phyloP scores from a whole-genome alignment of 129 eudicot species.

The Escallonia herrerae region DNA sequence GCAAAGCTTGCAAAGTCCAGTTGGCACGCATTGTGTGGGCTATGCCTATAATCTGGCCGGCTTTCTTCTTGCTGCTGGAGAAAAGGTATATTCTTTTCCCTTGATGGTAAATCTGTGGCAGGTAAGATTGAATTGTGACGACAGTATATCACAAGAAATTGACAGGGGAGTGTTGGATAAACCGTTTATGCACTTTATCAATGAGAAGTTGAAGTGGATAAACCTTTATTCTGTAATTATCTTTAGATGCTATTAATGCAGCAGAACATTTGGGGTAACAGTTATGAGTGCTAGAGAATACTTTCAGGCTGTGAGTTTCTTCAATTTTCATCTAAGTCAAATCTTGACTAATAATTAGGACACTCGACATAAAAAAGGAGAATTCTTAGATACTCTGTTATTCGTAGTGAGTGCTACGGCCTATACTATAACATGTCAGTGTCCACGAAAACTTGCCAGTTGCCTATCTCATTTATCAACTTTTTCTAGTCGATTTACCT shows the following conservation, averaged over 20 bases:
- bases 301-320: not conserved
- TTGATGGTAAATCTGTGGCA: not conserved
- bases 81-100: conserved; percentile 47
- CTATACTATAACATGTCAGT: no score
- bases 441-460: no score
- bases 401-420: no score
- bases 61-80: conserved; percentile 86
- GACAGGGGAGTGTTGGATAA: not conserved
- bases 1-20: conserved; percentile 71
- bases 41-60: conserved; percentile 66
- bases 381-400: no score
- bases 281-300: not conserved
- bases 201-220: not conserved
- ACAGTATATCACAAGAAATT: not conserved
- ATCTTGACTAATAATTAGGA: not conserved
- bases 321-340: not conserved
- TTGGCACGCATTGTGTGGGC: conserved; percentile 77
- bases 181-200: not conserved
- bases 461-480: no score
- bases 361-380: no score
- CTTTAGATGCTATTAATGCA: no score
- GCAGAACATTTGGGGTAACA: no score
- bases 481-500: no score
- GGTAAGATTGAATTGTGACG: not conserved
- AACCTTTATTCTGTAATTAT: no score